phyloP scores from a whole-genome alignment of 257 asterid genomes.

The Solanum piurae region DNA sequence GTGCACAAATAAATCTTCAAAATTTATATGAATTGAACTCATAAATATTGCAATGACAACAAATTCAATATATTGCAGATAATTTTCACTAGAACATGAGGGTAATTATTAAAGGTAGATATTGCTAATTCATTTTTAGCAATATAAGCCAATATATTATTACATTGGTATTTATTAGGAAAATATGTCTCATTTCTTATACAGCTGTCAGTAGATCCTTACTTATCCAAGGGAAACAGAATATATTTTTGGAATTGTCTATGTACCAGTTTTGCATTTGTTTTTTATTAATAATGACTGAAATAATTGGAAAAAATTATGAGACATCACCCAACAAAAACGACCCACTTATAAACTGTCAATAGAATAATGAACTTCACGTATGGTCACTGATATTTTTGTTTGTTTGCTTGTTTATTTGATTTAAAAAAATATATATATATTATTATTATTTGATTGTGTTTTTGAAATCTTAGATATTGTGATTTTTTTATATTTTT shows the following conservation, averaged over 20 bases:
- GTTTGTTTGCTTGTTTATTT: neutral
- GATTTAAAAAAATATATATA: too few species aligned
- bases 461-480: neutral
- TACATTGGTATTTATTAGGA: neutral
- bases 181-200: neutral
- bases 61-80: neutral
- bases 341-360: neutral
- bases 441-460: neutral
- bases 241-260: constrained; percentile 4
- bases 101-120: neutral
- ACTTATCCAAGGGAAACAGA: neutral
- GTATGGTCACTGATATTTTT: neutral
- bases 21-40: too few species aligned
- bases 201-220: neutral
- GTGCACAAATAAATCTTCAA: neutral
- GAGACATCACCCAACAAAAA: neutral
- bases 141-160: neutral
- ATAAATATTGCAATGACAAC: neutral
- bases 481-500: neutral
- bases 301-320: neutral
- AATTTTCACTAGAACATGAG: neutral
- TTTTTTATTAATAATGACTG: neutral
- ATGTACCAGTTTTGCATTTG: neutral
- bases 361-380: neutral
- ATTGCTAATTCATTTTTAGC: neutral